Conservation (phyloP, 1,284 basidiomycete genomes). For the Irpex lacteus region DNA sequence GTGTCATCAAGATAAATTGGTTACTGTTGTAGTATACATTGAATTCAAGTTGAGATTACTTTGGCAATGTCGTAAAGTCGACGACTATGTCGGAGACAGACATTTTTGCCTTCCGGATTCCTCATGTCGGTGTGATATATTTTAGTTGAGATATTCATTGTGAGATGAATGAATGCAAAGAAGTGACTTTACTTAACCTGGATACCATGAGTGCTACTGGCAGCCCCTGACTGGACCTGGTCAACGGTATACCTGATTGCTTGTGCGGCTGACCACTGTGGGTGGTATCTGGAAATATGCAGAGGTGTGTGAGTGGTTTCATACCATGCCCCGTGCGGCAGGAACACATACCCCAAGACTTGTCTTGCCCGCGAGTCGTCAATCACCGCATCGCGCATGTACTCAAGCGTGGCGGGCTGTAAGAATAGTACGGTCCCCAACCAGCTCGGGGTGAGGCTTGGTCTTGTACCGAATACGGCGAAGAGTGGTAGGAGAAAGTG, state of each 20-base stretch:
- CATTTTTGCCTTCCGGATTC: too few species aligned
- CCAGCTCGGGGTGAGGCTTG: not conserved
- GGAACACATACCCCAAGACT: not conserved
- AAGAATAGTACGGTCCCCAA: not conserved
- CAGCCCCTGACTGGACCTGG: not conserved
- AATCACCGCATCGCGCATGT: constrained; percentile 1
- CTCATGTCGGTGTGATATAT: too few species aligned
- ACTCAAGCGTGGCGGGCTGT: not conserved
- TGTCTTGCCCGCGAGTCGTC: not conserved
- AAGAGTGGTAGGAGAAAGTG: not conserved
- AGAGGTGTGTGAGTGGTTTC: too few species aligned
- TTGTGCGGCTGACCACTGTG: not conserved
- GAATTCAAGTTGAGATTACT: not conserved
- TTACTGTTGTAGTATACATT: not conserved
- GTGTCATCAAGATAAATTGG: not conserved
- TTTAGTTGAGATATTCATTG: too few species aligned
- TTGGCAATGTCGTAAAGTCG: not conserved
- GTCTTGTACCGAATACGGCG: not conserved
- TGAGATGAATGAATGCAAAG: not conserved
- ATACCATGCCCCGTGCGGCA: not conserved
- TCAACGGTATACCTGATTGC: not conserved
- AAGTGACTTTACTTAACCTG: not conserved
- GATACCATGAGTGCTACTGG: not conserved
- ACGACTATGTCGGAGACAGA: not conserved
- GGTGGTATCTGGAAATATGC: not conserved